A percentile compares a stretch with the other conserved stretches of the same genome.
Evolutionary conservation across 2,329 filamentous ascomycete species (phyloP).

Genomic region (Nemania sp.): DNA sequence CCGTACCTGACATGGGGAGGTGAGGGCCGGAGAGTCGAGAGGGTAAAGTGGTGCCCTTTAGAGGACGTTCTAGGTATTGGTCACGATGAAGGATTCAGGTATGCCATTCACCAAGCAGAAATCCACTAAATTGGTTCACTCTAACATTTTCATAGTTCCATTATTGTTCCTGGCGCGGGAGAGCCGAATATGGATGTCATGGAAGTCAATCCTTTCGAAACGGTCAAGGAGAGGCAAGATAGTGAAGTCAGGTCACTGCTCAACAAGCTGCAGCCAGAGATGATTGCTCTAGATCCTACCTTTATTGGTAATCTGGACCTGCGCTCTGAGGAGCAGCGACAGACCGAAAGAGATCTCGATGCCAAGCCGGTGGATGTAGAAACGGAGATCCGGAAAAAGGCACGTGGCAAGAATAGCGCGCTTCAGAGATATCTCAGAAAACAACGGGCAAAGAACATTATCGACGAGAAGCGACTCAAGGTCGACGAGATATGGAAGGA

Average conservation of each 20-base stretch:
- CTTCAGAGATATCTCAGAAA: slow-evolving; percentile 88
- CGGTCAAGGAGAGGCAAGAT: slow-evolving; percentile 87
- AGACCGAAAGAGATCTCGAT: slow-evolving; percentile 79
- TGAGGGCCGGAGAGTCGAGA: slow-evolving; percentile 78
- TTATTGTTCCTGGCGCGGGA: slow-evolving; percentile 91
- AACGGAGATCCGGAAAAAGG: slow-evolving; percentile 72
- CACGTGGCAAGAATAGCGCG: slow-evolving; percentile 86
- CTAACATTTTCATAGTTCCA: slow-evolving; percentile 34
- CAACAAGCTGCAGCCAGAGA: slow-evolving; percentile 94
- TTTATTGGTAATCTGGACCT: slow-evolving; percentile 88
- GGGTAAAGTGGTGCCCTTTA: slow-evolving; percentile 88
- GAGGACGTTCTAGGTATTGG: slow-evolving; percentile 89
- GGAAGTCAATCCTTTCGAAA: slow-evolving; percentile 95
- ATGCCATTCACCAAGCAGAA: background rate
- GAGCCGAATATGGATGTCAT: slow-evolving; percentile 95
- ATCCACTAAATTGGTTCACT: slow-evolving; percentile 45
- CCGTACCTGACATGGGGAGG: slow-evolving; percentile 95
- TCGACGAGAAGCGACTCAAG: slow-evolving; percentile 90
- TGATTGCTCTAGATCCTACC: slow-evolving; percentile 93
- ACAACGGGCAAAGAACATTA: slow-evolving; percentile 88
- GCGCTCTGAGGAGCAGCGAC: slow-evolving; percentile 74
- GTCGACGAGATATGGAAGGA: slow-evolving; percentile 81
- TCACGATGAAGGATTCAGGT: slow-evolving; percentile 81
- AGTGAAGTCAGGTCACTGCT: slow-evolving; percentile 85
- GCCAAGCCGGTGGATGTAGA: slow-evolving; percentile 60